These are phyloP conservation scores for Candida chauliodis DNA, from an alignment of 805 yeast species.

Conservation along the genomic window DNA sequence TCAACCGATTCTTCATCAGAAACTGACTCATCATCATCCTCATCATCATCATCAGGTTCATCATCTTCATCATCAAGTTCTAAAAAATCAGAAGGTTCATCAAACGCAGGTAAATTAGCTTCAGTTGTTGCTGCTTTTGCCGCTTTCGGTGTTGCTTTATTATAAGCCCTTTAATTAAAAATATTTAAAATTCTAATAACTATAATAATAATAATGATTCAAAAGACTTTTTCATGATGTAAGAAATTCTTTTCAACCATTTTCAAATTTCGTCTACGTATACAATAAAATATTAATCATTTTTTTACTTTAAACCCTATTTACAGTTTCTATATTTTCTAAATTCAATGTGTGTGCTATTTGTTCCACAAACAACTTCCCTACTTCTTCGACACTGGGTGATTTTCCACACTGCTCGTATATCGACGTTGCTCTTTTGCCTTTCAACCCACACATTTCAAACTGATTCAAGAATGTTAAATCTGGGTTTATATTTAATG, in stretches of 20 bases:
- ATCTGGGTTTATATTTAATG: conserved; percentile 75
- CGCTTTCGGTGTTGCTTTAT: conserved; percentile 36
- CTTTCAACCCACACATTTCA: conserved; percentile 83
- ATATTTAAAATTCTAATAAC: background rate
- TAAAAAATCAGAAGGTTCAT: conserved; percentile 23
- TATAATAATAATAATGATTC: background rate
- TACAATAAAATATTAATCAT: too few relatives aligned
- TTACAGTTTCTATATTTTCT: conserved; percentile 22
- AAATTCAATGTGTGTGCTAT: conserved; percentile 32
- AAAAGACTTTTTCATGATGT: too few relatives aligned
- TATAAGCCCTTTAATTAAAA: conserved; percentile 12
- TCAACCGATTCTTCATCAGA: conserved; percentile 27
- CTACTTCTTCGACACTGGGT: conserved; percentile 26
- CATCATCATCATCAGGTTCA: conserved; percentile 16
- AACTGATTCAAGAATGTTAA: conserved; percentile 62
- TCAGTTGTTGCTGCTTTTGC: conserved; percentile 31
- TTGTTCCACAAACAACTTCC: conserved; percentile 32
- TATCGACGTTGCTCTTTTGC: conserved; percentile 40
- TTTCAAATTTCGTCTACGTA: too few relatives aligned
- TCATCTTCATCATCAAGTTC: conserved; percentile 15
- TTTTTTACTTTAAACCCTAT: background rate
- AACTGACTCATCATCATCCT: conserved; percentile 18
- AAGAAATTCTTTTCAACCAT: too few relatives aligned
- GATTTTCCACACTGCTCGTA: conserved; percentile 11
- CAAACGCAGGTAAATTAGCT: conserved; percentile 22